phyloP scores from a whole-genome alignment of 2,329 filamentous ascomycete genomes.

The Phyllosticta capitalensis region DNA sequence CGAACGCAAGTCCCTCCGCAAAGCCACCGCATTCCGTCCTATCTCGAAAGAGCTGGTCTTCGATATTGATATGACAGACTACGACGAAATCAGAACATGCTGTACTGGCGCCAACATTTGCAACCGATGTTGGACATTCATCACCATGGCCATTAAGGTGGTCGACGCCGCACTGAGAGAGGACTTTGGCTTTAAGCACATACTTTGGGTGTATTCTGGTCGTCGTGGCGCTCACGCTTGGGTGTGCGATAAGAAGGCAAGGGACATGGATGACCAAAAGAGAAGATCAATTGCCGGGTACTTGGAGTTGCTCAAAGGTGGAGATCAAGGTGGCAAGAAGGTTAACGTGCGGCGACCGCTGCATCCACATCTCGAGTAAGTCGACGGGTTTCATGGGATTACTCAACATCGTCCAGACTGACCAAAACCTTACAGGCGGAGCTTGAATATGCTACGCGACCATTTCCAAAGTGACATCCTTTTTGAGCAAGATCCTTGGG shows the following conservation, averaged over 20 bases:
- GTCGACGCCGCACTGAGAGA: slow-evolving; percentile 78
- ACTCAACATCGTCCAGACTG: background rate
- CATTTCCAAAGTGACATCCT: slow-evolving; percentile 82
- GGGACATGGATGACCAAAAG: slow-evolving; percentile 76
- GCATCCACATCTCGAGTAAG: slow-evolving; percentile 75
- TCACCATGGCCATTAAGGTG: slow-evolving; percentile 95
- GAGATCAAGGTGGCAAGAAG: slow-evolving; percentile 75
- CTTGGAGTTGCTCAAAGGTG: slow-evolving; percentile 80
- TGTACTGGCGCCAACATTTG: slow-evolving; percentile 92
- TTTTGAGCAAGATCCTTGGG: slow-evolving; percentile 77
- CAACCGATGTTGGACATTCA: slow-evolving; percentile 89
- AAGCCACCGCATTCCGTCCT: slow-evolving; percentile 73
- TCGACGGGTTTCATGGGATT: slow-evolving; percentile 7
- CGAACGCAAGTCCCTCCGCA: slow-evolving; percentile 79
- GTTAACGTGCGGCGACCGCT: slow-evolving; percentile 76
- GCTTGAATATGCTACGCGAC: slow-evolving; percentile 70
- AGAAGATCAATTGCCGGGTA: slow-evolving; percentile 80
- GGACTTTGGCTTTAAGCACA: slow-evolving; percentile 94
- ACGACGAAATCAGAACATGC: slow-evolving; percentile 93
- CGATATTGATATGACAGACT: slow-evolving; percentile 98
- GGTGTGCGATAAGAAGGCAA: slow-evolving; percentile 86
- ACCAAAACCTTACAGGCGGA: slow-evolving; percentile 48
- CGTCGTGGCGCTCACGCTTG: slow-evolving; percentile 94
- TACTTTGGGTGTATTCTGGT: slow-evolving; percentile 97
- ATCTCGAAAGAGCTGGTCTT: slow-evolving; percentile 92